These are phyloP conservation scores for Papiliotrema fonsecae DNA, from an alignment of 1,284 basidiomycete genomes.

Conservation along the genomic window DNA sequence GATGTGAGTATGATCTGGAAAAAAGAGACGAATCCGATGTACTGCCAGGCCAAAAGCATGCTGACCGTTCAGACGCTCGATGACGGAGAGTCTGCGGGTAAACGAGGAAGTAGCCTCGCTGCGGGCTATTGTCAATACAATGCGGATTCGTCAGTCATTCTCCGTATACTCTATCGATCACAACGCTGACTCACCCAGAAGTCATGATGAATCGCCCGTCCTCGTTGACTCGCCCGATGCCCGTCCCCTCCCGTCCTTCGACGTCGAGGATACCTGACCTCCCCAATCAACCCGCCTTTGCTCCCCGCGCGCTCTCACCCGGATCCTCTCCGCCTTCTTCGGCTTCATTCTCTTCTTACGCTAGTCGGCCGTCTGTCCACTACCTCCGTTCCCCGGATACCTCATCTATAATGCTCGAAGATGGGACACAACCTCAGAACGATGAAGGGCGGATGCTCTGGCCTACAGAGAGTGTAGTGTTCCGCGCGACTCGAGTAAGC, in stretches of 20 bases:
- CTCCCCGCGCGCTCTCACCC: neutral
- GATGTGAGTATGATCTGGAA: conserved; percentile 27
- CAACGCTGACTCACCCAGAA: conserved; percentile 8
- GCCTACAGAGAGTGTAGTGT: conserved; percentile 3
- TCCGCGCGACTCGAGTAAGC: neutral
- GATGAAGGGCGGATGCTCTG: neutral
- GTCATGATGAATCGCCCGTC: conserved; percentile 24
- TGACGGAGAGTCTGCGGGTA: conserved; percentile 65
- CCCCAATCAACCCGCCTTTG: too few species aligned
- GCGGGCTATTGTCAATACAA: conserved; percentile 66
- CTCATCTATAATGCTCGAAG: neutral
- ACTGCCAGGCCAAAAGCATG: neutral
- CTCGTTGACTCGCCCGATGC: neutral
- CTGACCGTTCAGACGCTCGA: conserved; percentile 32
- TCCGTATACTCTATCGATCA: neutral
- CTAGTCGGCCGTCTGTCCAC: neutral
- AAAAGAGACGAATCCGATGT: neutral
- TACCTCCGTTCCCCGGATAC: neutral
- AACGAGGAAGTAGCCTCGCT: conserved; percentile 71
- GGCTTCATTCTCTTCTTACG: neutral
- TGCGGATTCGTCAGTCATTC: conserved; percentile 59
- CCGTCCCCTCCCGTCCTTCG: neutral
- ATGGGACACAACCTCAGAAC: neutral
- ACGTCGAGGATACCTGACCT: neutral
- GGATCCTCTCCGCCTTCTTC: neutral